A percentile compares a stretch with the other conserved stretches of the same genome.
Conservation (phyloP, 2,329 filamentous ascomycete species). For the Exophiala xenobiotica region DNA sequence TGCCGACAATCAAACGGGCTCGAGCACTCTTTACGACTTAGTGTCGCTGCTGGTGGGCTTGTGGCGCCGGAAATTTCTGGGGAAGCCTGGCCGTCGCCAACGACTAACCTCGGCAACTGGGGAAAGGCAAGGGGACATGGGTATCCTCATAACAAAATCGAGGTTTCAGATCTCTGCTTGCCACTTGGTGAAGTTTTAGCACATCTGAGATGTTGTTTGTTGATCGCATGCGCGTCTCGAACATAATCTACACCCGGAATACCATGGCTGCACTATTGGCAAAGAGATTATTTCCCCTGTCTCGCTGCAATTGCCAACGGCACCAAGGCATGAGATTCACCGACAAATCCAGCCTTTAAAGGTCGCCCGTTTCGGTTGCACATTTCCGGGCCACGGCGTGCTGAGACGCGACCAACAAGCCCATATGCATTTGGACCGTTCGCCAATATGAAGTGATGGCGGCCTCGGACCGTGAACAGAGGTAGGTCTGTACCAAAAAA, state of each 20-base stretch:
- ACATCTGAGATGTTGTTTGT: background rate
- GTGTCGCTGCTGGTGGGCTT: slow-evolving; percentile 1
- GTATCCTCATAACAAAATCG: background rate
- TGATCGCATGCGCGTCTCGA: background rate
- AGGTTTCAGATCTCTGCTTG: background rate
- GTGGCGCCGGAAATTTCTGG: slow-evolving; percentile 22
- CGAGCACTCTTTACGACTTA: no score
- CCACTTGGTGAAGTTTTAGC: background rate
- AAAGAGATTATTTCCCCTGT: background rate
- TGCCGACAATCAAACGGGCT: slow-evolving; percentile 9
- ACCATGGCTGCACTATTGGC: background rate
- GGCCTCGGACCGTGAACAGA: no score
- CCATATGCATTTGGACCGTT: no score
- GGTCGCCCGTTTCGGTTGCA: no score
- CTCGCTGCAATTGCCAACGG: no score
- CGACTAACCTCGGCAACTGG: background rate
- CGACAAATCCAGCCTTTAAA: no score
- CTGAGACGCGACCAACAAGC: no score
- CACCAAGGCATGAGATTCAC: no score
- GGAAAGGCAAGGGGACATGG: background rate
- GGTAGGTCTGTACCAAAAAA: no score
- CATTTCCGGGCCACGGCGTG: no score
- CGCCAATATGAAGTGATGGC: no score
- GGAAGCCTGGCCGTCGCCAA: slow-evolving; percentile 10
- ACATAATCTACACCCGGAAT: background rate